Evolutionary conservation across 192 early-diverging fungal genomes (phyloP).

Genomic region (Podila epigama): DNA sequence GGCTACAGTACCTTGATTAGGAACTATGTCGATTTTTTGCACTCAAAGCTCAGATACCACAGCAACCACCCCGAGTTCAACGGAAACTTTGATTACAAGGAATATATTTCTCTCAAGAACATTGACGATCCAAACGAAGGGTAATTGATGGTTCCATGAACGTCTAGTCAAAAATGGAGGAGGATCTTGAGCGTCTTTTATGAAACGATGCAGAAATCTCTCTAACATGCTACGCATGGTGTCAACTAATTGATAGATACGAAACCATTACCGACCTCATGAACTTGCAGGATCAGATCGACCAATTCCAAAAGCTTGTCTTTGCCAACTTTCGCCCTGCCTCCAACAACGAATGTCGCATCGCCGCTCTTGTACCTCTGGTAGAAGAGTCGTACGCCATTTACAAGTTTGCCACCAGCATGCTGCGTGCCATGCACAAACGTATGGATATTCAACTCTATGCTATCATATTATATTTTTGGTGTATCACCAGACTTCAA

Average conservation of each 20-base stretch:
- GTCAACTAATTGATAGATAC: slow-evolving; percentile 61
- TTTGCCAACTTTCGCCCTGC: slow-evolving; percentile 82
- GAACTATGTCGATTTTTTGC: slow-evolving; percentile 88
- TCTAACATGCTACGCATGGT: background rate
- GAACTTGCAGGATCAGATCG: slow-evolving; percentile 89
- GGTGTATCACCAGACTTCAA: background rate
- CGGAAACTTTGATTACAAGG: slow-evolving; percentile 97
- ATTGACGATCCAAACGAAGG: slow-evolving; percentile 99
- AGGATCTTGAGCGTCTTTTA: too few relatives aligned
- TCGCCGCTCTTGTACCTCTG: slow-evolving; percentile 94
- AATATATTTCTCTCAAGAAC: slow-evolving; percentile 91
- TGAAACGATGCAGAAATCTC: background rate
- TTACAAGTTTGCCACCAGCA: slow-evolving; percentile 94
- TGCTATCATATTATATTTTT: background rate
- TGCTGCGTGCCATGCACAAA: slow-evolving; percentile 96
- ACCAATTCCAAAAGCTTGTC: slow-evolving; percentile 90
- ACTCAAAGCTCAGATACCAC: slow-evolving; percentile 93
- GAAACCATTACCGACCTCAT: slow-evolving; percentile 97
- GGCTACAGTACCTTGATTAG: slow-evolving; percentile 89
- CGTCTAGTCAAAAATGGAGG: background rate
- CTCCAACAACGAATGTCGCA: slow-evolving; percentile 93
- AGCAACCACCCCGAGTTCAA: slow-evolving; percentile 90
- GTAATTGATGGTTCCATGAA: slow-evolving; percentile 40
- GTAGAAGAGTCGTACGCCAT: slow-evolving; percentile 96
- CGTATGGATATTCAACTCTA: slow-evolving; percentile 56